Conservation (phyloP, 169 alveolate genomes). For the Perkinsus olseni region DNA sequence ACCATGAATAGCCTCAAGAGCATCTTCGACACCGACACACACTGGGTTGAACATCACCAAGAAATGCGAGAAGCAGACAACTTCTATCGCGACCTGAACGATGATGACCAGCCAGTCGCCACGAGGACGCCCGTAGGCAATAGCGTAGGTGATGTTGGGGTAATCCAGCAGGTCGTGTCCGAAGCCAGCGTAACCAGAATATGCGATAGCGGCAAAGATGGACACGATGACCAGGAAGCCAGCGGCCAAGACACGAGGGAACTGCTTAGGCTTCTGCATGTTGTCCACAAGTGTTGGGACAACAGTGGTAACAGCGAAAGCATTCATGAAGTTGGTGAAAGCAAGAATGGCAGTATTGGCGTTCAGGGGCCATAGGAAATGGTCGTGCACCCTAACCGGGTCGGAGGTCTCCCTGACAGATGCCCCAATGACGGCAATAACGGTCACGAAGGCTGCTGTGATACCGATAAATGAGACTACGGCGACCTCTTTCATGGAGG, state of each 20-base stretch:
- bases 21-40: neutral
- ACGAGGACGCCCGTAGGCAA: neutral
- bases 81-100: neutral
- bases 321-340: neutral
- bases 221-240: neutral
- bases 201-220: neutral
- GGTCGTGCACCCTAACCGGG: neutral
- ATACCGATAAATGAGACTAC: neutral
- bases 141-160: neutral
- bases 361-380: neutral
- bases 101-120: neutral
- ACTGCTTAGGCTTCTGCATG: neutral
- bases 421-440: neutral
- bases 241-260: neutral
- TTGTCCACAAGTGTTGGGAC: neutral
- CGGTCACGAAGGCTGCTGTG: neutral
- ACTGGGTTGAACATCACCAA: neutral
- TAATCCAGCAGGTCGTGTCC: neutral
- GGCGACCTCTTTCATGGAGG: neutral
- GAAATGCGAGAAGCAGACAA: neutral
- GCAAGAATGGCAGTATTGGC: neutral
- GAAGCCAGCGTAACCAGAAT: neutral
- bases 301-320: neutral
- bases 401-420: neutral
- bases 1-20: neutral